phyloP scores from a whole-genome alignment of 2,329 filamentous ascomycete genomes.

The Pestalotiopsis sp. region DNA sequence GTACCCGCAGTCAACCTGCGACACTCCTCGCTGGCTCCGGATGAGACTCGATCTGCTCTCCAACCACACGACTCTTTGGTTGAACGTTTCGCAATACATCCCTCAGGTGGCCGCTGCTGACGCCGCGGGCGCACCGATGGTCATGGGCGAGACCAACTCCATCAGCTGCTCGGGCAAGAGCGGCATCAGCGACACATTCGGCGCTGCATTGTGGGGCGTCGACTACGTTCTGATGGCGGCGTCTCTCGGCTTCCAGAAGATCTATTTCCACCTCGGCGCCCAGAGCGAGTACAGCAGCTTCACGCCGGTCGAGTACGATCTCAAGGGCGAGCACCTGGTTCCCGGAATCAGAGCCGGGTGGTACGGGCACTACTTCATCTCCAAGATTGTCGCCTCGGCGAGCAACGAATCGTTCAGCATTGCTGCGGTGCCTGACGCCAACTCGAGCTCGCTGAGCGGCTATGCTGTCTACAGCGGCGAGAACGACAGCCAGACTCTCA shows the following conservation, averaged over 20 bases:
- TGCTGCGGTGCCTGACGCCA: conserved; percentile 33
- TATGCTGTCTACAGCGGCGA: conserved; percentile 30
- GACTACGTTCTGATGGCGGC: conserved; percentile 44
- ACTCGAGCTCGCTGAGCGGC: conserved; percentile 34
- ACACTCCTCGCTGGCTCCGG: conserved; percentile 31
- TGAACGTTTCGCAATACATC: conserved; percentile 34
- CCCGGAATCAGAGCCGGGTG: conserved; percentile 31
- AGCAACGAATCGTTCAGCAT: conserved; percentile 17
- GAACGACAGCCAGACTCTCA: conserved; percentile 14
- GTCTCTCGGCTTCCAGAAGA: conserved; percentile 33
- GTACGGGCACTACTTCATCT: conserved; percentile 38
- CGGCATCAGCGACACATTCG: conserved; percentile 48
- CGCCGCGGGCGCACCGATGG: conserved; percentile 35
- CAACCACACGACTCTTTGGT: conserved; percentile 34
- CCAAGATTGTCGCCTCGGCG: conserved; percentile 23
- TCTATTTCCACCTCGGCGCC: conserved; percentile 47
- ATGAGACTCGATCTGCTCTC: conserved; percentile 35
- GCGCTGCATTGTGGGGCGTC: conserved; percentile 49
- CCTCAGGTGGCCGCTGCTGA: conserved; percentile 36
- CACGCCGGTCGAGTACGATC: conserved; percentile 28
- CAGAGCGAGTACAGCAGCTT: conserved; percentile 33
- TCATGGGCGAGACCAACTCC: conserved; percentile 51
- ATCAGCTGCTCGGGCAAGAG: conserved; percentile 38
- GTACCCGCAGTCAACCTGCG: conserved; percentile 38
- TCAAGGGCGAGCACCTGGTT: conserved; percentile 31